Base-by-base conservation (phyloP, 2,329 filamentous ascomycete species). In the Capronia americana region DNA sequence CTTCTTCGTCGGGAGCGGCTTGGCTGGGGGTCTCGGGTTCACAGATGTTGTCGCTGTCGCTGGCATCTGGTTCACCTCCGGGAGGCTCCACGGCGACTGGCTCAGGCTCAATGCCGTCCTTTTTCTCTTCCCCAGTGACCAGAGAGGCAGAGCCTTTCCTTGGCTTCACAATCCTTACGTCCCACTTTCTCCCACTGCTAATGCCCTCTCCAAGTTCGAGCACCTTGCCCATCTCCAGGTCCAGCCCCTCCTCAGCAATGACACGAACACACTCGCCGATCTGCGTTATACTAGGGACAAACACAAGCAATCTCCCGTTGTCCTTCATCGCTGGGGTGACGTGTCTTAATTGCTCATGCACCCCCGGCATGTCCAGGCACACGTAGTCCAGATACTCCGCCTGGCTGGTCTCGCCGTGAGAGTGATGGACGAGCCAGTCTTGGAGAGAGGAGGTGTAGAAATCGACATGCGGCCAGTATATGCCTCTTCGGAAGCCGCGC, bases 231-330 rank as follows among this genome's bases (percentile, higher is more conserved):
- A 81, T 74, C 8, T 78, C 69, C 54, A 88, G 81, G 0, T 86
- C 86, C 61, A 92, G 79, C 2, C 77, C 78, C 12, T 85, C 79
- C 30, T 83, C 78, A 64, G 83, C 84, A 34, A 88, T 84, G 46
- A 80, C 76, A 54, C 84, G 78, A 30, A 89, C 80, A 65, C 89
- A 90, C 4, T 88, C 84, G 48, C 84, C 87, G 63, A 94, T 90
- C 76, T 94, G 92, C 10, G 91, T 93, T 65, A 95, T 87, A 72
- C 88, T 92, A 0, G 92, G 92, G 70, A 87, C 88, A 79, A 93
- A 95, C 1, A 92, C 83, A 14, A 90, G 81, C 34, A 94, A 79
- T 8, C 86, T 80, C 0, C 88, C 91, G 73, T 90, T 86, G 1
- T 85, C 82, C 46, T 85, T 85, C 61, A 95, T 77, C 14, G 88